Percentiles rank a stretch among this genome's conserved stretches.
These are phyloP conservation scores for Pelargonium citronellum DNA, from an alignment of 441 rosid genomes.

Conservation along the genomic window DNA sequence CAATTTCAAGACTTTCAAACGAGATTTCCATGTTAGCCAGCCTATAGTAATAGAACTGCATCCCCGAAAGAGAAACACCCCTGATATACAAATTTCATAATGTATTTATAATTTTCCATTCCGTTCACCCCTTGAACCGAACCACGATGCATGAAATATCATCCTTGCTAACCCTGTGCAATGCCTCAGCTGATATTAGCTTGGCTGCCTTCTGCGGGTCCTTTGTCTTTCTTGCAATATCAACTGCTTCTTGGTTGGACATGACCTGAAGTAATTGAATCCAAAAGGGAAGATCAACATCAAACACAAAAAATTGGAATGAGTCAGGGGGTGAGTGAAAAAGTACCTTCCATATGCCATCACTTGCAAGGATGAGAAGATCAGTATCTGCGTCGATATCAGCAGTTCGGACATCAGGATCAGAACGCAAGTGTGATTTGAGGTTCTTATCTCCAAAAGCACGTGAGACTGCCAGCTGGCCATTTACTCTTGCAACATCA, in stretches of 20 bases:
- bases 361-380: neutral
- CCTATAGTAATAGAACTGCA: constrained; percentile 6
- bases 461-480: neutral
- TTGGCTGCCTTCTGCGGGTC: constrained; percentile 46
- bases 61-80: neutral
- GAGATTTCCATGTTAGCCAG: neutral
- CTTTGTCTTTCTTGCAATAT: constrained; percentile 39
- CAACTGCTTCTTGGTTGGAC: constrained; percentile 52
- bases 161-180: constrained; percentile 46
- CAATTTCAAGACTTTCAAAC: constrained; percentile 7
- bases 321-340: neutral
- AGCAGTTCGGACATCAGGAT: neutral
- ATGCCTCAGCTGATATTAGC: constrained; percentile 33
- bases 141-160: constrained; percentile 57
- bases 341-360: neutral
- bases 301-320: no score
- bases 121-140: constrained; percentile 32
- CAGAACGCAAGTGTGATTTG: neutral
- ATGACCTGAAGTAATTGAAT: constrained; percentile 32
- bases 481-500: neutral
- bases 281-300: neutral
- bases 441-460: neutral
- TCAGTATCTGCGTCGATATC: neutral
- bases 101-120: neutral
- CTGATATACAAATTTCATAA: neutral